Evolutionary conservation across 257 asterid species (phyloP).

Genomic region (Hygrophila difformis): DNA sequence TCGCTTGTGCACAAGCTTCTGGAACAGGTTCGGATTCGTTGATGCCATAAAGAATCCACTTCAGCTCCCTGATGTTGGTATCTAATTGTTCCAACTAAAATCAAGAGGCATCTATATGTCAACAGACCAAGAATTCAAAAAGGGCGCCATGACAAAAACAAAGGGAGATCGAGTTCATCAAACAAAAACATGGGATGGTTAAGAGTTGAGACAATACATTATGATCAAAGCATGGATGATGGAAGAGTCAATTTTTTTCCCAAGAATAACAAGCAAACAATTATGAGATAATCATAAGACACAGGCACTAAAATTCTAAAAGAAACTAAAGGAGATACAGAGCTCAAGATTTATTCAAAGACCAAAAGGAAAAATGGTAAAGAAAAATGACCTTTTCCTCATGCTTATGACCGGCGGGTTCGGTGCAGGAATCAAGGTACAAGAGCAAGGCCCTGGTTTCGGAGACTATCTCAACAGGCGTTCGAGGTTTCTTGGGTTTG

Average conservation of each 20-base stretch:
- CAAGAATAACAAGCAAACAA: too few relatives aligned
- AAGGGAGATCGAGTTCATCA: too few relatives aligned
- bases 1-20: constrained; percentile 66
- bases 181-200: too few relatives aligned
- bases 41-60: constrained; percentile 61
- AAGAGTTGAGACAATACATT: not conserved
- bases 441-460: constrained; percentile 32
- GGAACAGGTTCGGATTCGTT: constrained; percentile 62
- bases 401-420: constrained; percentile 26
- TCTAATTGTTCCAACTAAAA: constrained; percentile 61
- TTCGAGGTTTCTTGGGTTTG: constrained; percentile 43
- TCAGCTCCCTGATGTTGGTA: constrained; percentile 46
- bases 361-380: not conserved
- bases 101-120: not conserved
- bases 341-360: too few relatives aligned
- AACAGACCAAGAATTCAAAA: too few relatives aligned
- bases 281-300: too few relatives aligned
- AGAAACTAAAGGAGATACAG: too few relatives aligned
- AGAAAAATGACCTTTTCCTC: constrained; percentile 21
- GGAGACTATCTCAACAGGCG: constrained; percentile 48
- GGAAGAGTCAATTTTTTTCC: too few relatives aligned
- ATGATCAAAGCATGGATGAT: too few relatives aligned
- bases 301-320: too few relatives aligned
- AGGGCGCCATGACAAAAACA: too few relatives aligned
- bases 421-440: constrained; percentile 26